These are phyloP conservation scores for Apiospora arundinis DNA, from an alignment of 2,329 filamentous ascomycete species.

Conservation along the genomic window DNA sequence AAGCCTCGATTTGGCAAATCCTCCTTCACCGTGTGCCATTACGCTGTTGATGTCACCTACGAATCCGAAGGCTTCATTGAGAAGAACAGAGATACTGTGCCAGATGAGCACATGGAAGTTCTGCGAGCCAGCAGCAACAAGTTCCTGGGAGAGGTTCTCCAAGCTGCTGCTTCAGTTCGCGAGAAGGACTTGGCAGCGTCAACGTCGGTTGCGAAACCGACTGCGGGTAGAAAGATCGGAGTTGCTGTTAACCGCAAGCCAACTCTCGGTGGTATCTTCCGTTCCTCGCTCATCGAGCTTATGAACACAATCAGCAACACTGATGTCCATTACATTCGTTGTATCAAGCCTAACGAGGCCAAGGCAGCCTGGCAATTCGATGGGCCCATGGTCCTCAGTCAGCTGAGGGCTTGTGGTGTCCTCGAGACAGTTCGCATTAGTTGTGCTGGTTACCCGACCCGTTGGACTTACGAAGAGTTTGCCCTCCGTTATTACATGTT, in stretches of 20 bases:
- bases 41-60: slow-evolving; percentile 97
- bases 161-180: slow-evolving; percentile 83
- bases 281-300: slow-evolving; percentile 95
- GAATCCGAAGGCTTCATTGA: slow-evolving; percentile 99
- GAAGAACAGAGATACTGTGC: slow-evolving; percentile 98
- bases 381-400: slow-evolving; percentile 97
- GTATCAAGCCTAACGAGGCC: slow-evolving; percentile 97
- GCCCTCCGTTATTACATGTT: slow-evolving; percentile 98
- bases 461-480: slow-evolving; percentile 99
- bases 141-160: slow-evolving; percentile 85
- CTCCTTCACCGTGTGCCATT: slow-evolving; percentile 97
- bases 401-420: slow-evolving; percentile 97
- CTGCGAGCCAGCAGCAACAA: slow-evolving; percentile 82
- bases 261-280: slow-evolving; percentile 97
- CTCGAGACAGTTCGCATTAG: slow-evolving; percentile 97
- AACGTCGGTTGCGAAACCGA: slow-evolving; percentile 76
- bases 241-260: slow-evolving; percentile 95
- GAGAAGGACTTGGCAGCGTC: slow-evolving; percentile 81
- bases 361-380: slow-evolving; percentile 99
- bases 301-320: slow-evolving; percentile 98
- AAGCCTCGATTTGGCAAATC: slow-evolving; percentile 98
- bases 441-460: slow-evolving; percentile 93
- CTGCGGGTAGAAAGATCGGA: slow-evolving; percentile 83
- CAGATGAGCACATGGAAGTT: slow-evolving; percentile 96
- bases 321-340: slow-evolving; percentile 98